These are phyloP conservation scores for Leccinum fuscescens DNA, from an alignment of 1,284 basidiomycete species.

Conservation along the genomic window DNA sequence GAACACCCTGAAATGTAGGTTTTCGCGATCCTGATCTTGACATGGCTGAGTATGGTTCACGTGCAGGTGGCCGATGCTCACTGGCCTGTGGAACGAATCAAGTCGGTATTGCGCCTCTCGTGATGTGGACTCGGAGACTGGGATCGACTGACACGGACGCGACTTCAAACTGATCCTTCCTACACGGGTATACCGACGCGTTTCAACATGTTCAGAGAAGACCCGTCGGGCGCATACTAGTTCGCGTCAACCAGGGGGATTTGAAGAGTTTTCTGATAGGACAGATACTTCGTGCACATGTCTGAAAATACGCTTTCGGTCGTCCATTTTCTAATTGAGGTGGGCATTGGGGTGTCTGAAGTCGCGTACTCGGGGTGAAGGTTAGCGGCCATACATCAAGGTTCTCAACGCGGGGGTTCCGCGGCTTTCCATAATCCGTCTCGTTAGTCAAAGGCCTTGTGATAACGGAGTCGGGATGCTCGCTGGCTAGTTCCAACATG, in stretches of 20 bases:
- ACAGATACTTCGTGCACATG: too few relatives aligned
- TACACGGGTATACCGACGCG: constrained; percentile 6
- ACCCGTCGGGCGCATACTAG: too few relatives aligned
- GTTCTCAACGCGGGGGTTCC: not conserved
- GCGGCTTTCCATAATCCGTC: not conserved
- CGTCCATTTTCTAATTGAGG: too few relatives aligned
- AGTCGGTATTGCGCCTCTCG: constrained; percentile 8
- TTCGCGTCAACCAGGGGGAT: too few relatives aligned
- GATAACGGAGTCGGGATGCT: not conserved
- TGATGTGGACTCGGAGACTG: not conserved
- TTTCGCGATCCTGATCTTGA: not conserved
- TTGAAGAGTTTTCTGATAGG: too few relatives aligned
- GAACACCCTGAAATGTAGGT: constrained; percentile 9
- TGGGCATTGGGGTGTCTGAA: too few relatives aligned
- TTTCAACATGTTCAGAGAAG: too few relatives aligned
- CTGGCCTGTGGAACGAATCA: constrained; percentile 15
- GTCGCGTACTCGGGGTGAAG: too few relatives aligned
- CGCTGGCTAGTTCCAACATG: not conserved
- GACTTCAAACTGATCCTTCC: constrained; percentile 19
- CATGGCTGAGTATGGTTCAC: not conserved
- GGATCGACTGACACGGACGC: not conserved
- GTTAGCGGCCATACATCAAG: not conserved
- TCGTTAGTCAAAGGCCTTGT: not conserved
- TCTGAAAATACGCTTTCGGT: too few relatives aligned
- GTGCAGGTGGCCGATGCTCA: constrained; percentile 10